These are phyloP conservation scores for Chrysoporthe cubensis DNA, from an alignment of 2,329 filamentous ascomycete genomes.

Conservation along the genomic window DNA sequence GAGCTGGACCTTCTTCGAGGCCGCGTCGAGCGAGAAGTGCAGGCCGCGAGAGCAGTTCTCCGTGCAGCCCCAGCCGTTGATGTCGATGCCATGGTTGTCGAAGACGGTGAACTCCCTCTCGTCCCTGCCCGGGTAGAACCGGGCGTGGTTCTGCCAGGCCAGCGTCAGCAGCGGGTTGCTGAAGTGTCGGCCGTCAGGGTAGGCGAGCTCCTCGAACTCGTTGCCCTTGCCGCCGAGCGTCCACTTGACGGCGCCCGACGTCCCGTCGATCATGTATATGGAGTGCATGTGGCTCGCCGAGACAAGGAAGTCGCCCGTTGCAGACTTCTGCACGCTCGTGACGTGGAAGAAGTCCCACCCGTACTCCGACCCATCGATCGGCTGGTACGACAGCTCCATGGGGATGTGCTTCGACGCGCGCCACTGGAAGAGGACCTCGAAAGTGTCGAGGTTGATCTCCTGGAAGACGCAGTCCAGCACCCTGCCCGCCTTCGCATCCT, in stretches of 20 bases:
- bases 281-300: constrained; percentile 54
- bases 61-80: constrained; percentile 20
- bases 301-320: constrained; percentile 55
- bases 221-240: constrained; percentile 53
- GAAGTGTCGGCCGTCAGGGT: constrained; percentile 42
- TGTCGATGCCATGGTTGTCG: constrained; percentile 45
- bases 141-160: constrained; percentile 54
- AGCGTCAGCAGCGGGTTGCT: constrained; percentile 16
- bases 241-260: constrained; percentile 54
- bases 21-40: constrained; percentile 43
- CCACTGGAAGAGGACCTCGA: constrained; percentile 55
- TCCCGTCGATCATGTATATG: constrained; percentile 50
- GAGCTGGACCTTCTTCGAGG: constrained; percentile 47
- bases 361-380: background rate
- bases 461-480: constrained; percentile 42
- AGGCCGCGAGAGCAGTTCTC: constrained; percentile 37
- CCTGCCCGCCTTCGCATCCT: constrained; percentile 34
- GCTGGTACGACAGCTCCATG: constrained; percentile 26
- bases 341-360: constrained; percentile 61
- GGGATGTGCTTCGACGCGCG: constrained; percentile 39
- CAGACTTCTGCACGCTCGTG: constrained; percentile 57
- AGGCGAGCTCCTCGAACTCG: constrained; percentile 42
- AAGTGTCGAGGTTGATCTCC: constrained; percentile 54
- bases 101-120: constrained; percentile 50
- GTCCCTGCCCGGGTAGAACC: constrained; percentile 40